Evolutionary conservation across 176 grass and related monocot genomes (phyloP).

Genomic region (Aegilops umbellulata): DNA sequence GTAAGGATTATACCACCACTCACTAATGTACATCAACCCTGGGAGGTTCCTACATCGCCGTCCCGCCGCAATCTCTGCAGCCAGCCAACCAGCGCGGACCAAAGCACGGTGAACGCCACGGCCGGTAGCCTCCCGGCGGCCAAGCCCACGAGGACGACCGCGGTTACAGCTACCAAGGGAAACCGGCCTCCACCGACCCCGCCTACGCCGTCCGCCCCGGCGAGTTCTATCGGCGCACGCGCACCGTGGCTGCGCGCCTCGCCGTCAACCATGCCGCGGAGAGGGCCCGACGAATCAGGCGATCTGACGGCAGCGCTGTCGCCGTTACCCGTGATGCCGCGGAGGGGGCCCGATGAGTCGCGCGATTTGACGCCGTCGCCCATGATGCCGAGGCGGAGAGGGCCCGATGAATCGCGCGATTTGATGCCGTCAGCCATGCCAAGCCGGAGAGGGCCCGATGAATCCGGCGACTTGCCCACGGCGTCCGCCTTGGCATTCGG

Average conservation of each 20-base stretch:
- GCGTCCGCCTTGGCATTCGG: conserved; percentile 6
- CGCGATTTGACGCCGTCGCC: too few relatives aligned
- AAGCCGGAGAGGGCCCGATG: background rate
- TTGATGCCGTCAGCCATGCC: background rate
- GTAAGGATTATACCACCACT: background rate
- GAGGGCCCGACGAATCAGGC: background rate
- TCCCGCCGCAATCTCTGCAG: background rate
- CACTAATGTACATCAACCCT: conserved; percentile 32
- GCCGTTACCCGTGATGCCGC: too few relatives aligned
- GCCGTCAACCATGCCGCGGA: too few relatives aligned
- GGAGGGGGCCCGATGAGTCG: background rate
- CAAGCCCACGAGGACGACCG: conserved; percentile 58
- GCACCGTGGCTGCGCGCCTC: background rate
- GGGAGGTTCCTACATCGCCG: background rate
- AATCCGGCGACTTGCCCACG: background rate
- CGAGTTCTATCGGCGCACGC: too few relatives aligned
- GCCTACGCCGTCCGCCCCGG: background rate
- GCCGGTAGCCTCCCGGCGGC: conserved; percentile 58
- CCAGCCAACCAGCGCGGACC: conserved; percentile 2
- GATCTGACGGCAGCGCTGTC: too few relatives aligned
- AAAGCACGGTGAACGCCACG: conserved; percentile 49
- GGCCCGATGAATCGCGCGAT: background rate
- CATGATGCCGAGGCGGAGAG: background rate
- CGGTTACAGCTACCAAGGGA: conserved; percentile 19
- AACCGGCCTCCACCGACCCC: background rate